These are phyloP conservation scores for Omphalotus olearius DNA, from an alignment of 1,284 basidiomycete species.

Conservation along the genomic window DNA sequence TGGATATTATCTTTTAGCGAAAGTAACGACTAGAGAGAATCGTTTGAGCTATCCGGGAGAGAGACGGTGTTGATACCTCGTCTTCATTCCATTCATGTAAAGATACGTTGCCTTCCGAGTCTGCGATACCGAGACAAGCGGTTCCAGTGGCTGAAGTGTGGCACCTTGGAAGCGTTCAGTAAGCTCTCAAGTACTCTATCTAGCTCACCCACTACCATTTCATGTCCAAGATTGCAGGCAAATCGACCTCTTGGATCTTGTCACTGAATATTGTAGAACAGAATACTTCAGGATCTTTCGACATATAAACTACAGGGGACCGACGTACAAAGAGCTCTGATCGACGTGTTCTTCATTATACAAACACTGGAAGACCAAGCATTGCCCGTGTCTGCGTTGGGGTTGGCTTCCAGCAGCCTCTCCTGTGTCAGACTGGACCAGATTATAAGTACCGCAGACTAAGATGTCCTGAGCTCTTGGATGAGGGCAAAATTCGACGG, in stretches of 20 bases:
- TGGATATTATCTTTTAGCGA: constrained; percentile 42
- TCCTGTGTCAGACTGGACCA: constrained; percentile 36
- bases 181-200: not conserved
- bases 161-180: constrained; percentile 41
- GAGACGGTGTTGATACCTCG: constrained; percentile 34
- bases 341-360: constrained; percentile 15
- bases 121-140: constrained; percentile 67
- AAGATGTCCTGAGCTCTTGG: constrained; percentile 58
- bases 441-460: constrained; percentile 87
- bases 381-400: constrained; percentile 57
- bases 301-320: not conserved
- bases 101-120: constrained; percentile 78
- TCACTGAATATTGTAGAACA: constrained; percentile 36
- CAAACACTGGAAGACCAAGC: constrained; percentile 53
- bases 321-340: constrained; percentile 15
- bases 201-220: constrained; percentile 64
- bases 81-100: constrained; percentile 51
- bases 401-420: constrained; percentile 16
- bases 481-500: constrained; percentile 85
- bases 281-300: no score
- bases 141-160: constrained; percentile 38
- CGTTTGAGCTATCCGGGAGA: not conserved
- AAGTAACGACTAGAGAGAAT: constrained; percentile 38
- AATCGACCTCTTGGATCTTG: constrained; percentile 64
- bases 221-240: constrained; percentile 87